Evolutionary conservation across 352 stramenopile genomes (phyloP).

Genomic region (Globisporangium splendens): DNA sequence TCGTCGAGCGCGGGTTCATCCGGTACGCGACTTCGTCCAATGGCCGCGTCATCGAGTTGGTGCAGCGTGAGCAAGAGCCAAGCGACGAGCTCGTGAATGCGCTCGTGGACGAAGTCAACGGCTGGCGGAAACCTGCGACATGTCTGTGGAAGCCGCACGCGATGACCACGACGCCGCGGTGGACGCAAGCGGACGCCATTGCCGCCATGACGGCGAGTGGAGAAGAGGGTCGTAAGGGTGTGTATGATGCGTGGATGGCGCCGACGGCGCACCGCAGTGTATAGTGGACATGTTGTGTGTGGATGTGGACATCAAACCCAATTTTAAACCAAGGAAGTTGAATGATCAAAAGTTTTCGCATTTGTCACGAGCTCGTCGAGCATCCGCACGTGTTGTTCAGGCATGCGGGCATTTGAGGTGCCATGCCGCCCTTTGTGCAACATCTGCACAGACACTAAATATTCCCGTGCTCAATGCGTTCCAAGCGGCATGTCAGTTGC

Average conservation of each 20-base stretch:
- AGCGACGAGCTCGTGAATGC: conserved; percentile 15
- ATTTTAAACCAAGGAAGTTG: too few species aligned
- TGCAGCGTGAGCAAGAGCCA: too few species aligned
- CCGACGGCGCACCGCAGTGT: not conserved
- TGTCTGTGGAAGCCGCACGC: conserved; percentile 39
- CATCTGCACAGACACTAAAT: too few species aligned
- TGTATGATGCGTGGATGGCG: conserved; percentile 33
- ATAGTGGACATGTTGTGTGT: not conserved
- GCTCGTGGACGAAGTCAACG: conserved; percentile 39
- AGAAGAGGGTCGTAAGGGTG: conserved; percentile 5
- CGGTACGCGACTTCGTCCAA: conserved; percentile 26
- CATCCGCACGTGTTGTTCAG: too few species aligned
- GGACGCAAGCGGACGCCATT: conserved; percentile 7
- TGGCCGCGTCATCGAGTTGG: conserved; percentile 25
- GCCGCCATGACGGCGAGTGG: conserved; percentile 3
- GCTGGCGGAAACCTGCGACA: conserved; percentile 34
- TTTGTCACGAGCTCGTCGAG: too few species aligned
- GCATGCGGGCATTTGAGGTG: too few species aligned
- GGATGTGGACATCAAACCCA: not conserved
- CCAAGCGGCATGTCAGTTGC: too few species aligned
- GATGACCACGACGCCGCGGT: not conserved
- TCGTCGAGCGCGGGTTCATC: conserved; percentile 43
- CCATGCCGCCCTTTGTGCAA: too few species aligned
- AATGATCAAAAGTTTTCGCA: too few species aligned
- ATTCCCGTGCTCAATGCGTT: too few species aligned